Percentiles rank a stretch among this genome's conserved stretches.
Evolutionary conservation across 2,329 filamentous ascomycete genomes (phyloP).

Genomic region (Polychaeton citri): DNA sequence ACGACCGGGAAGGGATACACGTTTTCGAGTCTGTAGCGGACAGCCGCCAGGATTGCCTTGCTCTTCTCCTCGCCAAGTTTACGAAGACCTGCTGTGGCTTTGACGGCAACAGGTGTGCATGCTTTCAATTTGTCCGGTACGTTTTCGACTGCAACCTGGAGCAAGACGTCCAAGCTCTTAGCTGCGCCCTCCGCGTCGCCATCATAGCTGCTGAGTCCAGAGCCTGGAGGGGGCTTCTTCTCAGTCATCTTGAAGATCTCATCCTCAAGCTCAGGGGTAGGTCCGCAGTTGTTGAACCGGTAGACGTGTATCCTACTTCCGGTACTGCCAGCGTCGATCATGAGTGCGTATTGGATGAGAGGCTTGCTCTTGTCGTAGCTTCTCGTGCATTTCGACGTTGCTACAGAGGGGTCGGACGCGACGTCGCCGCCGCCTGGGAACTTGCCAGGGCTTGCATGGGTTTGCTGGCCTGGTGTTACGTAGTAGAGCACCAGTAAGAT

Average conservation of each 20-base stretch:
- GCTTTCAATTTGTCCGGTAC: slow-evolving; percentile 80
- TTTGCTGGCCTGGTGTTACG: slow-evolving; percentile 29
- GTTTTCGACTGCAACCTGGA: slow-evolving; percentile 70
- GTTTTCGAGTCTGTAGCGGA: slow-evolving; percentile 70
- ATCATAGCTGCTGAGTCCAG: slow-evolving; percentile 72
- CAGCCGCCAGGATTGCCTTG: slow-evolving; percentile 71
- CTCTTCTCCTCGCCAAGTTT: slow-evolving; percentile 72
- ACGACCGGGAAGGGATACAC: slow-evolving; percentile 92
- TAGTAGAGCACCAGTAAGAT: slow-evolving; percentile 45
- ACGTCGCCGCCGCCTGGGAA: slow-evolving; percentile 26
- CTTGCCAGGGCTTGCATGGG: slow-evolving; percentile 6
- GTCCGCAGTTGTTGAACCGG: slow-evolving; percentile 96
- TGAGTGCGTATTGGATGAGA: slow-evolving; percentile 91
- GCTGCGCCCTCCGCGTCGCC: slow-evolving; percentile 78
- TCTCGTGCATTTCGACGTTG: slow-evolving; percentile 64
- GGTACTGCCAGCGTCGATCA: slow-evolving; percentile 97
- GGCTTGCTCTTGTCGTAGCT: slow-evolving; percentile 81
- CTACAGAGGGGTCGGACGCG: slow-evolving; percentile 44
- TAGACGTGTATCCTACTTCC: slow-evolving; percentile 97
- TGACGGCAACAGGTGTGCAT: slow-evolving; percentile 95
- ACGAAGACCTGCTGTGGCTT: slow-evolving; percentile 88
- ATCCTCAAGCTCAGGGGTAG: slow-evolving; percentile 84
- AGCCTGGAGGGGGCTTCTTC: slow-evolving; percentile 66
- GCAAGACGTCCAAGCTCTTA: slow-evolving; percentile 72
- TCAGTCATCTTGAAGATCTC: slow-evolving; percentile 91